A percentile compares a stretch with the other conserved stretches of the same genome.
phyloP scores from a whole-genome alignment of 2,329 filamentous ascomycete genomes.

The Stemphylium vesicarium region DNA sequence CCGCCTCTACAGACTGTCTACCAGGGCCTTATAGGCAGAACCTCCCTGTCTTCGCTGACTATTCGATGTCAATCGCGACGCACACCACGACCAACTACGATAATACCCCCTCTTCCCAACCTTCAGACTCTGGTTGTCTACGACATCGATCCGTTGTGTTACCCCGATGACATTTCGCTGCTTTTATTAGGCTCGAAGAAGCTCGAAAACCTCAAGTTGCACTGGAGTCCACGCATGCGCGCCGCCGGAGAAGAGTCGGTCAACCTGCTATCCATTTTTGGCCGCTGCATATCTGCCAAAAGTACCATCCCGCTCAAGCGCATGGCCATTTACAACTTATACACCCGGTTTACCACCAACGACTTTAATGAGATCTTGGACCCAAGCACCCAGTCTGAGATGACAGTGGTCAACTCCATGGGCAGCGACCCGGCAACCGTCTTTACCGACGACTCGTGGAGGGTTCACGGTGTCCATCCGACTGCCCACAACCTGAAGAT shows the following conservation, averaged over 20 bases:
- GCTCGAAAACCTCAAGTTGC: conserved; percentile 61
- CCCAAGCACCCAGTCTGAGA: conserved; percentile 50
- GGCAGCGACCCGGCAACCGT: conserved; percentile 55
- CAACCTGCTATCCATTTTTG: conserved; percentile 62
- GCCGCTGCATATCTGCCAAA: conserved; percentile 58
- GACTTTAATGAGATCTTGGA: conserved; percentile 57
- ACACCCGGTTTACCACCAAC: conserved; percentile 57
- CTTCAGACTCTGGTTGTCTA: conserved; percentile 61
- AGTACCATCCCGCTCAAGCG: conserved; percentile 57
- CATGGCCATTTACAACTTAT: conserved; percentile 64
- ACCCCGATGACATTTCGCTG: conserved; percentile 67
- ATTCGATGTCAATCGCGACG: conserved; percentile 63
- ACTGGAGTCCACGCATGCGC: conserved; percentile 69
- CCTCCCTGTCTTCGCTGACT: conserved; percentile 59
- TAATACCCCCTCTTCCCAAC: conserved; percentile 64
- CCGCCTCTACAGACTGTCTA: conserved; percentile 67
- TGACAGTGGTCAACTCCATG: conserved; percentile 62
- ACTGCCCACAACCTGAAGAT: conserved; percentile 53
- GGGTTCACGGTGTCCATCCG: conserved; percentile 30
- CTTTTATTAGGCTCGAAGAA: conserved; percentile 61
- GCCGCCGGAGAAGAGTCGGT: conserved; percentile 64
- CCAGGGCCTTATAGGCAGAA: conserved; percentile 58
- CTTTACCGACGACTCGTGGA: conserved; percentile 65
- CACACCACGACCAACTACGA: conserved; percentile 62
- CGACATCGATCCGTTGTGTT: conserved; percentile 69